Percentiles rank a stretch among this genome's conserved stretches.
phyloP scores from a whole-genome alignment of 1,284 basidiomycete species.

The Erythrobasidium hasegawianum region DNA sequence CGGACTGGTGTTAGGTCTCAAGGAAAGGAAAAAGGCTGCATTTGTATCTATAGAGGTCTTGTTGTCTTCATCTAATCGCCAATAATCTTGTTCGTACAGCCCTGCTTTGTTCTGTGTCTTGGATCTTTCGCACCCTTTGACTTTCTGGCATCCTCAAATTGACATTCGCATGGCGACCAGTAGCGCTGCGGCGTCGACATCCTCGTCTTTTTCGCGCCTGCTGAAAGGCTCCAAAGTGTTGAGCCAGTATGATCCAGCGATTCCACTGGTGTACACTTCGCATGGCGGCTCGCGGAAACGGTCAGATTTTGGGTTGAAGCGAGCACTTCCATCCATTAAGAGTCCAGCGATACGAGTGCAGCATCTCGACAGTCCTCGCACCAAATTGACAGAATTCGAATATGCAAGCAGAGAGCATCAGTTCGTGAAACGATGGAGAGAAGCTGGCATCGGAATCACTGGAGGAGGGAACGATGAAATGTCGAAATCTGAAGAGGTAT shows the following conservation, averaged over 20 bases:
- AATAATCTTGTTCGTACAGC: too few relatives aligned
- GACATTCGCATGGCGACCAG: not conserved
- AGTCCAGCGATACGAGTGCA: slow-evolving; percentile 29
- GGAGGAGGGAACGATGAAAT: not conserved
- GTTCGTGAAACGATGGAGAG: slow-evolving; percentile 16
- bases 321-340: slow-evolving; percentile 21
- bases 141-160: too few relatives aligned
- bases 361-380: slow-evolving; percentile 22
- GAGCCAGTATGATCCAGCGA: slow-evolving; percentile 25
- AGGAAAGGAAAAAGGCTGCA: too few relatives aligned
- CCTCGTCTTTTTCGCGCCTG: slow-evolving; percentile 12
- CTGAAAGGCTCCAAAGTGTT: slow-evolving; percentile 29
- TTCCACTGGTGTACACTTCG: slow-evolving; percentile 31
- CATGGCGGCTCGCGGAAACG: slow-evolving; percentile 33
- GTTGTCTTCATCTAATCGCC: too few relatives aligned
- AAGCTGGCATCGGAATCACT: slow-evolving; percentile 18
- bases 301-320: slow-evolving; percentile 34
- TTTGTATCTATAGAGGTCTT: too few relatives aligned
- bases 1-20: too few relatives aligned
- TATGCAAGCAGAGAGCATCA: slow-evolving; percentile 27
- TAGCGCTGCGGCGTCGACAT: slow-evolving; percentile 8
- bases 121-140: too few relatives aligned
- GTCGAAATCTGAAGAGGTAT: not conserved
- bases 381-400: slow-evolving; percentile 29
- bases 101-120: too few relatives aligned